Evolutionary conservation across 106 monocot species (phyloP), one percentile per base, ranked within the genome.

Genomic region (Ottelia alismoides): DNA sequence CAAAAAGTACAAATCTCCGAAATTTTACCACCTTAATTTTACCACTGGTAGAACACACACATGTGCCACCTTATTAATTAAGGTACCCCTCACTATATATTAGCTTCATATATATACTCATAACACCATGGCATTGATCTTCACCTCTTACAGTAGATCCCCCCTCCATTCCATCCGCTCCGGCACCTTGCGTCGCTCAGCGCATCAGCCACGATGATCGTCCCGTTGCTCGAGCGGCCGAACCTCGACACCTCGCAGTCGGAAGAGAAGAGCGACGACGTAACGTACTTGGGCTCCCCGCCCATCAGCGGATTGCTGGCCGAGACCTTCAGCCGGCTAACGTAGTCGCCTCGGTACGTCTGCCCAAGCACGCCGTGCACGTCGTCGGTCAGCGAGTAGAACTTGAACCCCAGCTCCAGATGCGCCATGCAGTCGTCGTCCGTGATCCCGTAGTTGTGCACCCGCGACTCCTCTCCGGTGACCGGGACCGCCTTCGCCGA

Each of bases 361-460:
- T 72, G 68, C 2, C 76, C 81, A 16, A 76, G 21, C 6, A 81
- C 81, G 2, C 81, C 81, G 6, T 72, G 60, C 51, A 81, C 81
- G 12, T 72, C 60, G 31, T 20, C 31, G 1, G 64, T 56, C 20
- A 81, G 49, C 2, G 25, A 24, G 56, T 54, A 61, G 69, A 76
- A 81, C 72, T 69, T 72, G 47, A 81, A 81, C 17, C 55, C 68
- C 19, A 76, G 20, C 35, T 81, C 75, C 21, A 75, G 57, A 47
- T 80, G 71, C 2, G 75, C 76, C 31, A 67, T 63, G 49, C 80
- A 63, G 57, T 80, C 76, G 7, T 68, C 70, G 4, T 22, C 28
- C 1, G 71, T 48, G 51, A 80, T 53, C 2, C 63, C 68, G 31
- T 80, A 80, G 31, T 45, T 28, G 62, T 76, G 71, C 22, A 72